Percentiles rank a stretch among this genome's conserved stretches.
phyloP scores from a whole-genome alignment of 2,329 filamentous ascomycete species.

The Trichoderma gracile region DNA sequence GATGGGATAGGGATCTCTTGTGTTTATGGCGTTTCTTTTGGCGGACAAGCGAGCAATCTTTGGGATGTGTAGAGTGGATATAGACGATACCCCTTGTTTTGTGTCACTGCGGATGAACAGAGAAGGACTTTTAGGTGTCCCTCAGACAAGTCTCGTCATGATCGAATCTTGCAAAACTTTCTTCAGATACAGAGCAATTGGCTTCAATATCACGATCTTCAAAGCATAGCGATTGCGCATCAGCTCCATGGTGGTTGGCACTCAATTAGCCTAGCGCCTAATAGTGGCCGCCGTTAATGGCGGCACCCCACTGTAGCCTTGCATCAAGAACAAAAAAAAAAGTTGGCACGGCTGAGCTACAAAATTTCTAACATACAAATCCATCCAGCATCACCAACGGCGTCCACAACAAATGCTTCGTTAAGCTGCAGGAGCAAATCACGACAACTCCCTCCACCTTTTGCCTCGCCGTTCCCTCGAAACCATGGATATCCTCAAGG shows the following conservation, averaged over 20 bases:
- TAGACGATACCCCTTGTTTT: neutral
- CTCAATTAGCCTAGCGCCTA: constrained; percentile 1
- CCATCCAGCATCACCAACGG: neutral
- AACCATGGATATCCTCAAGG: constrained; percentile 67
- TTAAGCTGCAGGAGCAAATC: neutral
- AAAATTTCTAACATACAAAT: constrained; percentile 28
- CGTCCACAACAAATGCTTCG: neutral
- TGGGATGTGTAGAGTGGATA: neutral
- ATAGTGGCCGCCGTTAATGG: neutral
- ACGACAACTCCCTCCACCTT: neutral
- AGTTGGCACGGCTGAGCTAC: constrained; percentile 28
- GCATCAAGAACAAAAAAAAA: constrained; percentile 25
- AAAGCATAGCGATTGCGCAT: too few species aligned
- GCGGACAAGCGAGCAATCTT: neutral
- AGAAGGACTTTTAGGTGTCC: neutral
- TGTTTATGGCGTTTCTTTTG: constrained; percentile 9
- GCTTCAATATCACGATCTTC: too few species aligned
- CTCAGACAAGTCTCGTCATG: too few species aligned
- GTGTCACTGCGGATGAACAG: neutral
- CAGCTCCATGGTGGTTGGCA: neutral
- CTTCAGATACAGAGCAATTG: too few species aligned
- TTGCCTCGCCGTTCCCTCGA: constrained; percentile 35
- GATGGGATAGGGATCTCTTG: constrained; percentile 8
- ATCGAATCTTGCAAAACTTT: neutral
- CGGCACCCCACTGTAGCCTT: constrained; percentile 30